Conservation (phyloP, 768 basidiomycete genomes). For the Botryobasidium botryosum region DNA sequence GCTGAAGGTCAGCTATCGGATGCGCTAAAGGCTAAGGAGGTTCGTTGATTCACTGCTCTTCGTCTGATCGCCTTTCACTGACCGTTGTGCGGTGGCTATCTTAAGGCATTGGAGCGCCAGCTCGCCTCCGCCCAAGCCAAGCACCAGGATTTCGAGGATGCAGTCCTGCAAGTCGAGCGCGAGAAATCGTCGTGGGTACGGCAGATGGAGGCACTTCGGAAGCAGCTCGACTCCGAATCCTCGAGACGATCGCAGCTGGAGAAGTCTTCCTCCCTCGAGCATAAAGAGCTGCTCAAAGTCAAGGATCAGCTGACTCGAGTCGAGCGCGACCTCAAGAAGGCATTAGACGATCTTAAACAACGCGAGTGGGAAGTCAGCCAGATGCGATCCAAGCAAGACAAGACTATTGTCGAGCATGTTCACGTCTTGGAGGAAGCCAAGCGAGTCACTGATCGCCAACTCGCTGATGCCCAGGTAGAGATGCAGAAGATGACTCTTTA, state of each 20-base stretch:
- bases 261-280: constrained; percentile 39
- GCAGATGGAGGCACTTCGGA: constrained; percentile 50
- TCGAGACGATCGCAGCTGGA: constrained; percentile 63
- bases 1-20: constrained; percentile 46
- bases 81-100: not conserved
- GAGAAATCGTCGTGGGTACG: constrained; percentile 60
- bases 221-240: constrained; percentile 59
- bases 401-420: constrained; percentile 97
- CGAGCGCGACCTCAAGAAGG: constrained; percentile 67
- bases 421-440: constrained; percentile 94
- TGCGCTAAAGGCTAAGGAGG: constrained; percentile 54
- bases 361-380: constrained; percentile 80
- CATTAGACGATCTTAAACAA: constrained; percentile 58
- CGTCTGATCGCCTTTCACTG: constrained; percentile 4
- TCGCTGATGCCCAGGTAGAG: constrained; percentile 65
- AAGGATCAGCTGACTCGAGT: constrained; percentile 54
- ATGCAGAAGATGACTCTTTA: constrained; percentile 54
- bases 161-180: constrained; percentile 64
- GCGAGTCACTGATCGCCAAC: constrained; percentile 79
- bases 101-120: constrained; percentile 61
- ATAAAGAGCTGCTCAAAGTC: constrained; percentile 47
- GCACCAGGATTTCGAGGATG: constrained; percentile 77
- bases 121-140: constrained; percentile 53
- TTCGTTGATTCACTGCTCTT: constrained; percentile 19
- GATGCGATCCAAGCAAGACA: constrained; percentile 75